Evolutionary conservation across 1,139 yeast species (phyloP), one percentile per base, ranked within the genome.

Genomic region (Kluyveromyces sp.): DNA sequence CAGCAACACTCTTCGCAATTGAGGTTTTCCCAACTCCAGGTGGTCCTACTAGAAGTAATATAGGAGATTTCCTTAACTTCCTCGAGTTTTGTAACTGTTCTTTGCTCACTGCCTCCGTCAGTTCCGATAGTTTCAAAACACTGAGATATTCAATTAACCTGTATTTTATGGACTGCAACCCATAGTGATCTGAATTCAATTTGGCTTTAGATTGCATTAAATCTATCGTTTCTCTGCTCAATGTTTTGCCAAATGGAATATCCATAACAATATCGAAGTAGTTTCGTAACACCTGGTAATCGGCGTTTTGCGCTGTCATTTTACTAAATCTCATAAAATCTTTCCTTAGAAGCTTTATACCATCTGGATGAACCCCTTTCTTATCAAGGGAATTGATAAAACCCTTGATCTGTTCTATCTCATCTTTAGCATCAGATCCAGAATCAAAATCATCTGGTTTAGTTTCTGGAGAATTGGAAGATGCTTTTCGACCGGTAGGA

Each of bases 11-110:
- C 60, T 82, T 82, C 3, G 96, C 96, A 50, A 89, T 72, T 2
- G 96, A 86, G 0, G 97, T 89, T 63, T 89, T 89, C 37, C 97
- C 97, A 5, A 89, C 95, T 41, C 97, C 97, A 0, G 97, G 97
- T 7, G 97, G 97, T 0, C 97, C 97, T 3, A 89, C 89, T 49
- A 90, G 71, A 66, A 88, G 74, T 41, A 90, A 71, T 43, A 88
- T 87, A 29, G 95, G 92, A 5, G 92, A 54, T 41, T 49, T 58
- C 32, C 27, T 26, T 10, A 5, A 7, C 8, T 28, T 25, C 7
- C 34, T 21, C 25, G 8, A 10, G 10, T 15, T 15, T 15, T 15
- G 21, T 15, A 15, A 15, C 21, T 15, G 21, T 15, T 15, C 21
- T 15, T 15, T 15, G 21, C 21, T 15, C 21, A 15, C 21, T 15